Conservation (phyloP, 176 grass and related monocot species). For the Poa pratensis region DNA sequence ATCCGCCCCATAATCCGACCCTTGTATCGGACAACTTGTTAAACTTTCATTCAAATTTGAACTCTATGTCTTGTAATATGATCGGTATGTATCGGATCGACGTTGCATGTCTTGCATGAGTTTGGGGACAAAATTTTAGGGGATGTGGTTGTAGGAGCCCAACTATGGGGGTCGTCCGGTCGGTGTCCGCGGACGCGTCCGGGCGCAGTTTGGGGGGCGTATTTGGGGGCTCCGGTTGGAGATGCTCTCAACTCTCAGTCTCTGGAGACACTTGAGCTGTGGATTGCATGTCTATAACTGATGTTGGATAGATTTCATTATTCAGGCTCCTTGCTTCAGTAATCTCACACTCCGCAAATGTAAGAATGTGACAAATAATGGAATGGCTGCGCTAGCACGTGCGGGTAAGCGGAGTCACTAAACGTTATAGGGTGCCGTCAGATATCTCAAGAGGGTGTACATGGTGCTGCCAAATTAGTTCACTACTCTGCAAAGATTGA, state of each 20-base stretch:
- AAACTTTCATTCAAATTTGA: no score
- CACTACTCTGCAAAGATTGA: constrained; percentile 14
- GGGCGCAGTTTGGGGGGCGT: no score
- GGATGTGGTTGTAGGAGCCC: no score
- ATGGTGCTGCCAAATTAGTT: constrained; percentile 48
- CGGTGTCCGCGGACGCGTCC: no score
- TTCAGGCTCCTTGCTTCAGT: constrained; percentile 31
- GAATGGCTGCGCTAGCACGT: constrained; percentile 37
- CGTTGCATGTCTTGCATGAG: no score
- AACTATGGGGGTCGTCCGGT: no score
- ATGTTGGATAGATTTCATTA: constrained; percentile 48
- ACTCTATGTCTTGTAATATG: no score
- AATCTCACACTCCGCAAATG: constrained; percentile 58
- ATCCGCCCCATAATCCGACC: no score
- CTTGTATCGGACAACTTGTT: no score
- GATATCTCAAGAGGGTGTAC: constrained; percentile 56
- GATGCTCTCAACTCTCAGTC: not conserved
- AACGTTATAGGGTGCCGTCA: constrained; percentile 40
- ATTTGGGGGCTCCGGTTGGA: no score
- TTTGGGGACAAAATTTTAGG: no score
- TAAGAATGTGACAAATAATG: constrained; percentile 45
- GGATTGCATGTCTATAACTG: constrained; percentile 46
- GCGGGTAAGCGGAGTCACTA: constrained; percentile 52
- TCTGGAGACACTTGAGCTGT: constrained; percentile 63
- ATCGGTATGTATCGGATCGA: no score